A percentile compares a stretch with the other conserved stretches of the same genome.
Evolutionary conservation across 345 rosid genomes (phyloP).

Genomic region (Psidium guajava): DNA sequence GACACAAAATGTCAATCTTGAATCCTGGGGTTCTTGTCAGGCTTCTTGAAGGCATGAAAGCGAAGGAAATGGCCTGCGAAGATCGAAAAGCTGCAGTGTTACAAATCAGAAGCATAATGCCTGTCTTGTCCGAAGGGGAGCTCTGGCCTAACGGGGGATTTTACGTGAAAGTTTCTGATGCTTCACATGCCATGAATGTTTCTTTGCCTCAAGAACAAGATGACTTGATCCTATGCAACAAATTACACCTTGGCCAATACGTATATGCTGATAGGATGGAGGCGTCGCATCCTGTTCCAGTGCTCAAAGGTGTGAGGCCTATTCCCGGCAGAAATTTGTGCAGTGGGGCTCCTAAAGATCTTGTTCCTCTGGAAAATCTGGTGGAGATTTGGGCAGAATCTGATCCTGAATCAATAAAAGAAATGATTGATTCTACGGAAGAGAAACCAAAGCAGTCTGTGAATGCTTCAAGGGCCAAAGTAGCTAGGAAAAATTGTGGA

Average conservation of each 20-base stretch:
- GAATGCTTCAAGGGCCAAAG: conserved; percentile 1
- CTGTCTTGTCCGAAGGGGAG: conserved; percentile 51
- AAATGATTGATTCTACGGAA: conserved; percentile 5
- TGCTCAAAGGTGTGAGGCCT: conserved; percentile 50
- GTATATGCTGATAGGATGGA: conserved; percentile 46
- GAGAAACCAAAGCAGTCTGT: conserved; percentile 7
- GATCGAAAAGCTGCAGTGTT: conserved; percentile 37
- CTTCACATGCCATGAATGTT: conserved; percentile 45
- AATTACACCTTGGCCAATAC: conserved; percentile 49
- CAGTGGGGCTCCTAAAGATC: conserved; percentile 32
- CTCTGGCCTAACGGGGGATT: conserved; percentile 78
- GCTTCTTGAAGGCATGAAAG: conserved; percentile 43
- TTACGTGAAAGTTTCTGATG: conserved; percentile 51
- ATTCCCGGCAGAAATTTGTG: conserved; percentile 46
- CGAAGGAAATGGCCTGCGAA: conserved; percentile 14
- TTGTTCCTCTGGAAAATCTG: conserved; percentile 29
- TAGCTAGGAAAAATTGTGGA: not conserved
- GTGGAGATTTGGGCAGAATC: conserved; percentile 29
- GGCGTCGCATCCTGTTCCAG: conserved; percentile 56
- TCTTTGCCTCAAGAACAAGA: conserved; percentile 59
- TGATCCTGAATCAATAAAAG: conserved; percentile 8
- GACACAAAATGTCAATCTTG: conserved; percentile 28
- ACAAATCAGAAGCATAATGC: conserved; percentile 65
- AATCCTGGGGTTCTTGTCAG: conserved; percentile 45
- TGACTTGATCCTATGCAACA: conserved; percentile 48